These are phyloP conservation scores for Niebla homalea DNA, from an alignment of 495 filamentous ascomycete species.

Conservation along the genomic window DNA sequence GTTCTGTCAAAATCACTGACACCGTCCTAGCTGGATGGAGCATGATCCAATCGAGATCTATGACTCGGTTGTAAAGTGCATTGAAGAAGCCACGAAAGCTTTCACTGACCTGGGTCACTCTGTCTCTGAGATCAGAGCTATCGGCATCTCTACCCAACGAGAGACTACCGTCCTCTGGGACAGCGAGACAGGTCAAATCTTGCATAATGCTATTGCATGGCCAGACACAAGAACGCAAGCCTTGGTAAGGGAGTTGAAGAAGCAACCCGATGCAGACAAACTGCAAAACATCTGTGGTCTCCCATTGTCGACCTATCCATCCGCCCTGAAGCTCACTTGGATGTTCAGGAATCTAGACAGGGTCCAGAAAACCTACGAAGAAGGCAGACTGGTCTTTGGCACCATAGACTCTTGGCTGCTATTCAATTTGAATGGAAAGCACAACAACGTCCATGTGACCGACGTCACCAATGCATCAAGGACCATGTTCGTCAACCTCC, in stretches of 20 bases:
- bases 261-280: slow-evolving; percentile 47
- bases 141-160: slow-evolving; percentile 90
- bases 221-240: slow-evolving; percentile 74
- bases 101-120: slow-evolving; percentile 62
- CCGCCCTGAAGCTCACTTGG: slow-evolving; percentile 81
- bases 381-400: slow-evolving; percentile 71
- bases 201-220: slow-evolving; percentile 89
- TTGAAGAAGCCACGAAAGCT: slow-evolving; percentile 62
- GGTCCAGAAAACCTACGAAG: slow-evolving; percentile 67
- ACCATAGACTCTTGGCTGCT: slow-evolving; percentile 92
- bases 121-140: slow-evolving; percentile 59
- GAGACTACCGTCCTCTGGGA: slow-evolving; percentile 94
- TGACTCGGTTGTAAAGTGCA: slow-evolving; percentile 67
- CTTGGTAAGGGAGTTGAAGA: slow-evolving; percentile 72
- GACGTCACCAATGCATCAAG: slow-evolving; percentile 86
- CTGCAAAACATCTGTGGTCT: slow-evolving; percentile 69
- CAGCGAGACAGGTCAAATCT: slow-evolving; percentile 65
- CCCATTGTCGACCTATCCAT: slow-evolving; percentile 87
- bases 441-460: slow-evolving; percentile 60
- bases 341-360: slow-evolving; percentile 58
- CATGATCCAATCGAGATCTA: slow-evolving; percentile 78
- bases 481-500: slow-evolving; percentile 95
- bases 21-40: slow-evolving; percentile 71
- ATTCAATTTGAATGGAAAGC: slow-evolving; percentile 75
- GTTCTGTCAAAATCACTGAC: slow-evolving; percentile 1